These are phyloP conservation scores for Coemansia sp. DNA, from an alignment of 192 early-diverging fungal genomes.

Conservation along the genomic window DNA sequence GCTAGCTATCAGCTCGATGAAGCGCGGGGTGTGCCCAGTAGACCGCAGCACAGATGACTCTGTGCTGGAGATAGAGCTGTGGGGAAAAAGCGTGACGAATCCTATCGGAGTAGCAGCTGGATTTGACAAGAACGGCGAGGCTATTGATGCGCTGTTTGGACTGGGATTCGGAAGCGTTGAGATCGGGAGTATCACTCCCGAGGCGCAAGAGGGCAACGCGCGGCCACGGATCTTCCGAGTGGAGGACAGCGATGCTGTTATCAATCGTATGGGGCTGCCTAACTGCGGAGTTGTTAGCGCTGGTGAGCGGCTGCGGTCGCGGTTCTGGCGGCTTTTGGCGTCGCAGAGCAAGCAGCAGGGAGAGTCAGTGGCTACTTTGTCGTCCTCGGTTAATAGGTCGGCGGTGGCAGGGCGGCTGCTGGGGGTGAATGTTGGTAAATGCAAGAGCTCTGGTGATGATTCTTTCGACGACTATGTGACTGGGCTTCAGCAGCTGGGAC, in stretches of 20 bases:
- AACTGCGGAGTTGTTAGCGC: conserved; percentile 74
- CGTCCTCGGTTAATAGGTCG: conserved; percentile 58
- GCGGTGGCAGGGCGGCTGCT: conserved; percentile 63
- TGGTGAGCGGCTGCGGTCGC: conserved; percentile 65
- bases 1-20: conserved; percentile 63
- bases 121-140: conserved; percentile 91
- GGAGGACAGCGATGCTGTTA: conserved; percentile 69
- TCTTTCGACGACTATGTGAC: conserved; percentile 79
- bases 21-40: conserved; percentile 63
- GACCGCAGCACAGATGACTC: conserved; percentile 64
- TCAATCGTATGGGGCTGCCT: conserved; percentile 93
- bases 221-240: conserved; percentile 85
- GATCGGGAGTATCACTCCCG: conserved; percentile 85
- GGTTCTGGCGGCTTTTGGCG: conserved; percentile 68
- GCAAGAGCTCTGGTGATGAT: conserved; percentile 73
- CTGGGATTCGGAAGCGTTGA: conserved; percentile 92
- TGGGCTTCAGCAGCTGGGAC: conserved; percentile 72
- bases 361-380: conserved; percentile 51
- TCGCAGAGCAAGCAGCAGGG: conserved; percentile 55
- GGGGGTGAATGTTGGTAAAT: conserved; percentile 90
- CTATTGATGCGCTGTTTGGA: conserved; percentile 78
- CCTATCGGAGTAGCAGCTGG: conserved; percentile 89
- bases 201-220: conserved; percentile 86
- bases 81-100: conserved; percentile 72
- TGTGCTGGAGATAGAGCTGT: conserved; percentile 65